Evolutionary conservation across 257 asterid species (phyloP).

Genomic region (Capsicum rhomboideum): DNA sequence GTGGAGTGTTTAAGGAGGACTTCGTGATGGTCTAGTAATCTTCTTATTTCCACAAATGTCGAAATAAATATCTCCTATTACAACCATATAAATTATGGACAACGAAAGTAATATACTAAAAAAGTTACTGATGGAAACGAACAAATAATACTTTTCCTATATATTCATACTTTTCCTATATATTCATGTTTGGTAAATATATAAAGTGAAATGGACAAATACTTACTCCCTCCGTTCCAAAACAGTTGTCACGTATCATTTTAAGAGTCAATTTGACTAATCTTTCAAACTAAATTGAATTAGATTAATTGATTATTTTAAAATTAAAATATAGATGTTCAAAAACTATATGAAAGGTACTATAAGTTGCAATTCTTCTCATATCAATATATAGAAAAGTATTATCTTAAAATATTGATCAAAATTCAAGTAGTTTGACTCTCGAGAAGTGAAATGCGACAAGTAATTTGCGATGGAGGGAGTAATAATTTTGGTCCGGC

Average conservation of each 20-base stretch:
- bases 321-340: neutral
- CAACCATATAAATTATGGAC: no score
- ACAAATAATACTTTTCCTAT: neutral
- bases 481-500: neutral
- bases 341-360: neutral
- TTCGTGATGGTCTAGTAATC: neutral
- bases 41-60: neutral
- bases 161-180: neutral
- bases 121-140: neutral
- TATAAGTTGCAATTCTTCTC: accelerated
- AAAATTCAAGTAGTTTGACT: neutral
- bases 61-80: no score
- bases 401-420: neutral
- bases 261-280: neutral
- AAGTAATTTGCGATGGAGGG: accelerated
- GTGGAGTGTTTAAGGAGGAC: no score
- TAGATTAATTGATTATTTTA: neutral
- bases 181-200: neutral
- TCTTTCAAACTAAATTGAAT: neutral
- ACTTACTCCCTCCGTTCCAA: neutral
- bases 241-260: neutral
- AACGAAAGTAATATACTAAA: neutral
- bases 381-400: neutral
- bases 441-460: neutral
- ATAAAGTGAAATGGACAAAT: neutral